Base-by-base conservation (phyloP, 306 rosid species). In the Lablab purpureus region DNA sequence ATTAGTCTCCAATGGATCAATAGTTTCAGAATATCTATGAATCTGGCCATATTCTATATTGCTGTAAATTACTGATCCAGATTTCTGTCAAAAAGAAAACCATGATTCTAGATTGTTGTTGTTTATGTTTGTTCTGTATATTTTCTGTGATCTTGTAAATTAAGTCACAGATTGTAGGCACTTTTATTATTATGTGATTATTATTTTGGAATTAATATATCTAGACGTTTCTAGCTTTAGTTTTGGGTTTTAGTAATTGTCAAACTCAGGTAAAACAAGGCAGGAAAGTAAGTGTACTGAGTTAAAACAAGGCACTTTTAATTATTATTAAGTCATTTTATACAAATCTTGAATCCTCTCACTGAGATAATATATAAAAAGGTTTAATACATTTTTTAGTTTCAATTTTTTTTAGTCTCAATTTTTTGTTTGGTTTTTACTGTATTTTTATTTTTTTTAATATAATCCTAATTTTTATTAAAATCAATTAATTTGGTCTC, bases 11-110 rank as follows among this genome's bases (percentile, higher is more conserved):
- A 47, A 58, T 45, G 71, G 52, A 18, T 27, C 54, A 71, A 21
- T 13, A 1, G 3, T 60, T 40, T 6, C 80, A 63, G 40, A 51
- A 60, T 21, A 56, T 75, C 67, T 56, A 54, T 21, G 37, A 36
- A 45, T 27, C 54, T 68, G 46, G 74, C 50, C 55, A 23, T 70
- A 55, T 37, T 66, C 69, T 81, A 67, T 85, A 77, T 54, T 50
- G 56, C 19, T 60, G 83, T 81, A 68, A 76, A 74, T 77, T 36
- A 73, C 67, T 73, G 25, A 67, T 55, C 62, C 70, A 34, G 21
- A 49, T 49, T 49, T 49, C 54, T 47, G 21, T 47, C 54, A 15
- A 1, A 49, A 49, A 49, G 52, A 47, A 47, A 47, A 47, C 6
- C 70, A 55, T 71, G 23, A 66, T 54, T 62, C 47, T 55, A 36